These are phyloP conservation scores for Crithidia fasciculata DNA, from an alignment of 208 protist genomes.

Conservation along the genomic window DNA sequence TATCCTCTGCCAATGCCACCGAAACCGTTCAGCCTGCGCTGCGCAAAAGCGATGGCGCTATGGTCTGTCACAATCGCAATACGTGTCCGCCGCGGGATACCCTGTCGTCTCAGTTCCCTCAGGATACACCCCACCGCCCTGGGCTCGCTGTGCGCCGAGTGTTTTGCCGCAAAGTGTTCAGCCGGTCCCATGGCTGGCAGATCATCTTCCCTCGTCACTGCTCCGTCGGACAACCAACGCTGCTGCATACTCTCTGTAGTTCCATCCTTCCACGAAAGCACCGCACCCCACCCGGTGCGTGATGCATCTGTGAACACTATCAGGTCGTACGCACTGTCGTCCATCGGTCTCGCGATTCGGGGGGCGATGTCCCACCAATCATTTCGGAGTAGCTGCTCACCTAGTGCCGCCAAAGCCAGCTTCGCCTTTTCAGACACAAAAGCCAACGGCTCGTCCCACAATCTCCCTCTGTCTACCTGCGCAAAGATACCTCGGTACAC, in stretches of 20 bases:
- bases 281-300: background rate
- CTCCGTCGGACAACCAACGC: background rate
- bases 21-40: too few relatives aligned
- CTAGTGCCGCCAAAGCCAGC: background rate
- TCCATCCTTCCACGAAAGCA: background rate
- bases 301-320: background rate
- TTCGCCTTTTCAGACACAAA: background rate
- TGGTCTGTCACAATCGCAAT: too few relatives aligned
- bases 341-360: background rate
- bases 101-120: too few relatives aligned
- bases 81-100: too few relatives aligned
- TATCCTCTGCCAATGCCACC: too few relatives aligned
- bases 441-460: background rate
- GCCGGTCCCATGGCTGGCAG: background rate
- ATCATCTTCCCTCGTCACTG: background rate
- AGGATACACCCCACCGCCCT: background rate
- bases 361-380: background rate
- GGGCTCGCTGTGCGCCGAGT: background rate
- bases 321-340: background rate
- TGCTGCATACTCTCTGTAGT: background rate
- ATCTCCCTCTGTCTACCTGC: background rate
- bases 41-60: too few relatives aligned
- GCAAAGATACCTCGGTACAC: background rate
- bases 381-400: background rate
- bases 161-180: background rate